Evolutionary conservation across 2,329 filamentous ascomycete genomes (phyloP).

Genomic region (Grosmannia huntii): DNA sequence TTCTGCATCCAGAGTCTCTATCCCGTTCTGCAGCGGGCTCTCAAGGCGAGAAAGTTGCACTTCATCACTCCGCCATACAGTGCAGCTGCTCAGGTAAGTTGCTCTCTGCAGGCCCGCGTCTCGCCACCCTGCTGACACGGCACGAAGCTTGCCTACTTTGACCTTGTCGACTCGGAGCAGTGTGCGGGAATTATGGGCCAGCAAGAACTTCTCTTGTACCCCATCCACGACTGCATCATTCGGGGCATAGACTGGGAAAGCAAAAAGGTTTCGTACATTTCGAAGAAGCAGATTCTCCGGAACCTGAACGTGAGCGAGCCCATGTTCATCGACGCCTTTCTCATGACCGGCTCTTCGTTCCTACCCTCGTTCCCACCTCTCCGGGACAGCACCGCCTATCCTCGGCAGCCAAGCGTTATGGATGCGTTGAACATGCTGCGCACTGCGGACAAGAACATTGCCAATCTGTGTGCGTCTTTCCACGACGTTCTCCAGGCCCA

Average conservation of each 20-base stretch:
- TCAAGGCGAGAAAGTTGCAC: constrained; percentile 55
- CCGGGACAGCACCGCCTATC: constrained; percentile 41
- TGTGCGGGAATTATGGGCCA: constrained; percentile 71
- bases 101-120: background rate
- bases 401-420: constrained; percentile 49
- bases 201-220: constrained; percentile 75
- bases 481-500: constrained; percentile 64
- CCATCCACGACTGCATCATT: constrained; percentile 65
- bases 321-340: constrained; percentile 69
- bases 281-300: constrained; percentile 58
- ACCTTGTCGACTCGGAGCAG: constrained; percentile 52
- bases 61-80: constrained; percentile 81
- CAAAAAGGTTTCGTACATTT: constrained; percentile 47
- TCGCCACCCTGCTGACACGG: background rate
- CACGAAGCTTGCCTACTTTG: constrained; percentile 61
- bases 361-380: constrained; percentile 69
- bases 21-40: constrained; percentile 61
- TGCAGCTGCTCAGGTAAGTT: constrained; percentile 65
- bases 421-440: constrained; percentile 71
- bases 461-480: constrained; percentile 61
- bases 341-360: constrained; percentile 74
- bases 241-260: constrained; percentile 53
- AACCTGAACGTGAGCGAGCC: constrained; percentile 53
- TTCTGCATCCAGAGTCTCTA: constrained; percentile 61
- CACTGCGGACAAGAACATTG: constrained; percentile 55